Evolutionary conservation across 495 filamentous ascomycete genomes (phyloP), one percentile per base, ranked within the genome.

Genomic region (Penicillium bovifimosum): DNA sequence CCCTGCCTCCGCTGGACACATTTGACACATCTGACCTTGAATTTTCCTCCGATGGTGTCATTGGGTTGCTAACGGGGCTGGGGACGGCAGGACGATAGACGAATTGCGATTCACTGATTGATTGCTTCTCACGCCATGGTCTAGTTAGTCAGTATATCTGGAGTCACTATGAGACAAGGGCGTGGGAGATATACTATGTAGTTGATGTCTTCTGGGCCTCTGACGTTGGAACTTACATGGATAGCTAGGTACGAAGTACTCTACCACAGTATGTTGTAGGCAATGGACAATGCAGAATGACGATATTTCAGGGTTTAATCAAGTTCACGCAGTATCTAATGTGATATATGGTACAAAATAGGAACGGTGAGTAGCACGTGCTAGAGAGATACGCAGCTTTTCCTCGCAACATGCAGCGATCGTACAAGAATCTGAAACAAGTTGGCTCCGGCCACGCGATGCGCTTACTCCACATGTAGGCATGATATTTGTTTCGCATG

Each of bases 381-480:
- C n/a, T n/a, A n/a, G n/a, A n/a, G n/a, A n/a, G n/a, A n/a, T n/a
- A n/a, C n/a, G n/a, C n/a, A n/a, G n/a, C n/a, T 16, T 2, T n/a
- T 26, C 43, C 28, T 35, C 14, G 24, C 18, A 48, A 27, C 28
- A n/a, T 43, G 26, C 13, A 36, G 48, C 35, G n/a, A 35, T 9
- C 18, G 6, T n/a, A 45, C 6, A 35, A 36, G 27, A 55, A 53
- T 55, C 51, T 64, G 61, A 64, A 64, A 61, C 61, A 54, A 49
- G 28, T 24, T 28, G 50, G 55, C 53, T 60, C 56, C 50, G 55
- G 47, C 61, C 61, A 64, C 55, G 61, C 61, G 61, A 61, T 46
- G 46, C 53, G 54, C 53, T 60, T 60, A 63, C 55, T 48, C 24
- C 47, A 31, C 48, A 51, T 54, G 60, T 46, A 53, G 45, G 52